These are phyloP conservation scores for Tuber brumale DNA, from an alignment of 495 filamentous ascomycete species.

Conservation along the genomic window DNA sequence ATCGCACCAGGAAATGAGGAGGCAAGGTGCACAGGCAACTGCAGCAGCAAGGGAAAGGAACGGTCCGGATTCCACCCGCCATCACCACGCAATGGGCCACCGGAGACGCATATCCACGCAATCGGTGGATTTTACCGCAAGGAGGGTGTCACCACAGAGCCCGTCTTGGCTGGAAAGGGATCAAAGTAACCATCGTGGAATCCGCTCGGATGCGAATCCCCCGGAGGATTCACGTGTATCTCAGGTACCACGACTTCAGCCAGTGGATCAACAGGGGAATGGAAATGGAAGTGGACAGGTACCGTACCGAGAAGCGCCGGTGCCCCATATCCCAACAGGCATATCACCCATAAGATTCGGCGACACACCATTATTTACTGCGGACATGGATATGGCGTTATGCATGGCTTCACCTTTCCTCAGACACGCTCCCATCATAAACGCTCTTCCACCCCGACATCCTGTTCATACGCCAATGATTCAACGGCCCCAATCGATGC, in stretches of 20 bases:
- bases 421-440: not conserved
- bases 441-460: not conserved
- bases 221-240: not conserved
- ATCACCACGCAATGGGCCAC: not conserved
- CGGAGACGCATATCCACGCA: conserved; percentile 3
- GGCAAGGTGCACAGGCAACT: conserved; percentile 16
- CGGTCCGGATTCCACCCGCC: not conserved
- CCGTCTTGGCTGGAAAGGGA: not conserved
- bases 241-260: not conserved
- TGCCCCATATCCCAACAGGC: not conserved
- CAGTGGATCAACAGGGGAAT: not conserved
- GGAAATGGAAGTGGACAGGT: not conserved
- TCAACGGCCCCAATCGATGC: conserved; percentile 1
- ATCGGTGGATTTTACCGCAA: not conserved
- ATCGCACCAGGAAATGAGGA: conserved; percentile 17
- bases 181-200: not conserved
- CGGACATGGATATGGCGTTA: not conserved
- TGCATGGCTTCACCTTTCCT: conserved; percentile 4
- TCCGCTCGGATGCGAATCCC: conserved; percentile 1
- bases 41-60: conserved; percentile 23
- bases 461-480: conserved; percentile 3
- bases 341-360: not conserved
- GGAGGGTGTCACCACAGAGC: not conserved
- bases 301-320: not conserved
- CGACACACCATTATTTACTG: not conserved